Percentiles rank a stretch among this genome's conserved stretches.
Conservation (phyloP, 1,284 basidiomycete genomes). For the Macrocystidia cucumis region DNA sequence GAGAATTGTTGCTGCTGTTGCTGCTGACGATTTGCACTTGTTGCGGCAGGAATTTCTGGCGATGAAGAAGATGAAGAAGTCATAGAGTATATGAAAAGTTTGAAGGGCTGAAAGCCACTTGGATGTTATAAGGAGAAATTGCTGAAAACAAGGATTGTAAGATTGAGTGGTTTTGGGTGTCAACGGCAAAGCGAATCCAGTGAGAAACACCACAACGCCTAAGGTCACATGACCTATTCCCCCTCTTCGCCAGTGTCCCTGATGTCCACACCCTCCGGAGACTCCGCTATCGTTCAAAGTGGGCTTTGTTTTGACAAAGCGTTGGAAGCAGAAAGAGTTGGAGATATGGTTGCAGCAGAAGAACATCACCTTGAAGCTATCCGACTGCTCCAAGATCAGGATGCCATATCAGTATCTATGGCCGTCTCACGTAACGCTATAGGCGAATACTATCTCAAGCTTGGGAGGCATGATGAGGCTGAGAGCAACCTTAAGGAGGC, state of each 20-base stretch:
- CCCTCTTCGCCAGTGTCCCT: no score
- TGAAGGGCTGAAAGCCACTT: constrained; percentile 13
- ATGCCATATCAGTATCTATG: constrained; percentile 1
- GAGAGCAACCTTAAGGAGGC: constrained; percentile 7
- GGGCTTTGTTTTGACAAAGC: no score
- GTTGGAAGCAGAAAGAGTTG: constrained; percentile 3
- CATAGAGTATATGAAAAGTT: constrained; percentile 26
- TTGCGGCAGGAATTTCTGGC: constrained; percentile 55
- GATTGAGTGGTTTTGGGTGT: no score
- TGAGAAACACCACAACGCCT: no score
- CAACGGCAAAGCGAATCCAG: no score
- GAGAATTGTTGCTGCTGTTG: constrained; percentile 41
- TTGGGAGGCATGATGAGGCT: constrained; percentile 5
- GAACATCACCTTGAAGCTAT: constrained; percentile 6
- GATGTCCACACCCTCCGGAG: no score
- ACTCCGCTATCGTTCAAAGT: constrained; percentile 2
- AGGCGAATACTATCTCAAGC: constrained; percentile 9
- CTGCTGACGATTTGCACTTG: constrained; percentile 35
- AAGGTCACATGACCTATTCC: no score
- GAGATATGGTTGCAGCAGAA: constrained; percentile 5
- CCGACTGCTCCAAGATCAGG: constrained; percentile 2
- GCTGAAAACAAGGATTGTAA: no score
- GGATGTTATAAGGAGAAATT: no score
- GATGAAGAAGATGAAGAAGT: constrained; percentile 59
- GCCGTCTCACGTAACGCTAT: constrained; percentile 8